Evolutionary conservation across 2,329 filamentous ascomycete genomes (phyloP).

Genomic region (Acrodontium crateriforme): DNA sequence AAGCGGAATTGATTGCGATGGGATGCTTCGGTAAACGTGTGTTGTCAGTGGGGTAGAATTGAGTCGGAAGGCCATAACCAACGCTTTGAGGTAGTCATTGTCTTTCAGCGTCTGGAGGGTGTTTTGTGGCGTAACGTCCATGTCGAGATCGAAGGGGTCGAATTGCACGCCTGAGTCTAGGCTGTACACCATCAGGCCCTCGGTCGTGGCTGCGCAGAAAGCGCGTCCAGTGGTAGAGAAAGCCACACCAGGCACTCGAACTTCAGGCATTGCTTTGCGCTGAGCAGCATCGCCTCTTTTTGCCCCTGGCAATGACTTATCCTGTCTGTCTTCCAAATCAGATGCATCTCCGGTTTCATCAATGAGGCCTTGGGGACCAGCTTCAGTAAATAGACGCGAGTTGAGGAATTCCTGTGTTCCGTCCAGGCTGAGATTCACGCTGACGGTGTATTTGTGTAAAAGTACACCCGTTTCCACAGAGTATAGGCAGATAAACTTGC

Average conservation of each 20-base stretch:
- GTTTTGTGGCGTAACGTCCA: slow-evolving; percentile 76
- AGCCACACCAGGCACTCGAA: slow-evolving; percentile 69
- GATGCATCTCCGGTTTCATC: slow-evolving; percentile 81
- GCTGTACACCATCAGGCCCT: slow-evolving; percentile 87
- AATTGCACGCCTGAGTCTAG: slow-evolving; percentile 75
- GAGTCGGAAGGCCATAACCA: slow-evolving; percentile 94
- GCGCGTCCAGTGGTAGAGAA: slow-evolving; percentile 81
- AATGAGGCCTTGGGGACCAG: slow-evolving; percentile 68
- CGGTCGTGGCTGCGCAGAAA: slow-evolving; percentile 90
- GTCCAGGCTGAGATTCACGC: slow-evolving; percentile 85
- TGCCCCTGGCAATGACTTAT: slow-evolving; percentile 68
- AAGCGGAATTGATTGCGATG: slow-evolving; percentile 58
- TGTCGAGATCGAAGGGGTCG: slow-evolving; percentile 90
- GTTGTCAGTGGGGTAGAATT: slow-evolving; percentile 74
- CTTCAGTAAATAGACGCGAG: slow-evolving; percentile 81
- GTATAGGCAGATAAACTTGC: slow-evolving; percentile 97
- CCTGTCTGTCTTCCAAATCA: slow-evolving; percentile 72
- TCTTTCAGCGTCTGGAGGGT: slow-evolving; percentile 55
- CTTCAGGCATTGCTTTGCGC: slow-evolving; percentile 62
- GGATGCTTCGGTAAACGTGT: slow-evolving; percentile 73
- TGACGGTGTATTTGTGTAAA: slow-evolving; percentile 90
- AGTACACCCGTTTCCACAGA: slow-evolving; percentile 86
- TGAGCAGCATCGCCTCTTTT: slow-evolving; percentile 76
- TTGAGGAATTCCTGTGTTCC: slow-evolving; percentile 96
- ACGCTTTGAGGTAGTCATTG: slow-evolving; percentile 73